Evolutionary conservation across 192 early-diverging fungal species (phyloP).

Genomic region (Coemansia sp.): DNA sequence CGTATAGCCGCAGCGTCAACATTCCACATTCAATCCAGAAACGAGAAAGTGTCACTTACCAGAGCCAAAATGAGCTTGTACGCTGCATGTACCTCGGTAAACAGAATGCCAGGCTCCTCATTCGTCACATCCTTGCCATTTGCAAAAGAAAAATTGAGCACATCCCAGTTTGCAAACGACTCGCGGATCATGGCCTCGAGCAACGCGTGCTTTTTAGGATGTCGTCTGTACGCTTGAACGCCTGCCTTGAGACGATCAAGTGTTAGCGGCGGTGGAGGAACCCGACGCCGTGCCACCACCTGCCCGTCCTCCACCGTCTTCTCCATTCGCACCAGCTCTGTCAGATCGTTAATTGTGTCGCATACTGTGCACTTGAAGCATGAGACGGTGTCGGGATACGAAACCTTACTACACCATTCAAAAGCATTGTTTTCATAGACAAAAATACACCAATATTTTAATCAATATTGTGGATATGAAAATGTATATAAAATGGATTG

Average conservation of each 20-base stretch:
- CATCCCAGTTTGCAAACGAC: slow-evolving; percentile 61
- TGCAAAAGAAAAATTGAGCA: slow-evolving; percentile 65
- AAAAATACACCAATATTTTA: neutral
- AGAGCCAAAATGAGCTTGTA: slow-evolving; percentile 64
- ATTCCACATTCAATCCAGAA: neutral
- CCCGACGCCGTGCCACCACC: slow-evolving; percentile 6
- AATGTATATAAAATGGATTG: neutral
- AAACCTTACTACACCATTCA: slow-evolving; percentile 19
- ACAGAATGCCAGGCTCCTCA: slow-evolving; percentile 60
- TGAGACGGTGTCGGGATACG: slow-evolving; percentile 25
- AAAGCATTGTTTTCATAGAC: neutral
- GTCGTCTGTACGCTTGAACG: slow-evolving; percentile 31
- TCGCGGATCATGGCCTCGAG: slow-evolving; percentile 55
- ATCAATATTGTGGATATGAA: no score
- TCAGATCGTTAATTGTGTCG: slow-evolving; percentile 78
- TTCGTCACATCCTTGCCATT: slow-evolving; percentile 50
- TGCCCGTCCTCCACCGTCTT: slow-evolving; percentile 17
- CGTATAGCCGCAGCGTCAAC: neutral
- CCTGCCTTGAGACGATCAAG: slow-evolving; percentile 47
- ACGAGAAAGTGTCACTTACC: slow-evolving; percentile 14
- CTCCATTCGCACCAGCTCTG: slow-evolving; percentile 22
- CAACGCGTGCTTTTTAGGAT: slow-evolving; percentile 40
- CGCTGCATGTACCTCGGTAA: slow-evolving; percentile 64
- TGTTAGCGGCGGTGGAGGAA: slow-evolving; percentile 45
- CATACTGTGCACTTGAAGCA: slow-evolving; percentile 92